Conservation (phyloP, 2,329 filamentous ascomycete species). For the Grosmannia clavigera region DNA sequence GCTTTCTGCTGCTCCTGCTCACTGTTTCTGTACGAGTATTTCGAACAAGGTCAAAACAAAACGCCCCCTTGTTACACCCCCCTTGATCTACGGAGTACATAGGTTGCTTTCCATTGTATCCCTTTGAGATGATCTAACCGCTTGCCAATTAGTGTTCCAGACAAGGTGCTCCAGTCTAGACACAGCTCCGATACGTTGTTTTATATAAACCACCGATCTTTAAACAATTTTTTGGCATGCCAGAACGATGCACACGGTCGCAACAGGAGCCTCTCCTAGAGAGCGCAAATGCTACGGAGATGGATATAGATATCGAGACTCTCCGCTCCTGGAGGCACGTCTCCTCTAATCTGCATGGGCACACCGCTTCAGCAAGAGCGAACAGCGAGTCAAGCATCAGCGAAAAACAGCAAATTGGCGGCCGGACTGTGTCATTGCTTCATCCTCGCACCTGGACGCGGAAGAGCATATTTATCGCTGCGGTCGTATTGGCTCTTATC, state of each 20-base stretch:
- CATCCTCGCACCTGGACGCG: background rate
- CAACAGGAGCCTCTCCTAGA: background rate
- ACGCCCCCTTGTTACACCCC: too few species aligned
- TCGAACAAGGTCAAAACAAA: too few species aligned
- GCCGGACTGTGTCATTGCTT: background rate
- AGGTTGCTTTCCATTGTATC: background rate
- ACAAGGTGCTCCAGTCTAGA: background rate
- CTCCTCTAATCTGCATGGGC: background rate
- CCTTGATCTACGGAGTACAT: background rate
- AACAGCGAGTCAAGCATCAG: background rate
- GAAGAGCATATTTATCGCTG: background rate
- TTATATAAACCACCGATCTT: background rate
- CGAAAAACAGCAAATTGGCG: background rate
- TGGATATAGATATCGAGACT: background rate
- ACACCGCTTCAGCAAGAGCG: background rate
- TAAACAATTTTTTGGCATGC: background rate
- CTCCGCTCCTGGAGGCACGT: background rate
- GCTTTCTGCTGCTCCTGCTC: too few species aligned
- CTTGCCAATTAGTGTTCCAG: background rate
- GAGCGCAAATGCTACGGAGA: background rate
- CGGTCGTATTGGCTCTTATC: background rate
- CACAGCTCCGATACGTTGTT: background rate
- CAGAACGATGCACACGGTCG: background rate
- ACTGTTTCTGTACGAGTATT: background rate
- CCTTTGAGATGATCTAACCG: too few species aligned